Percentiles rank a stretch among this genome's conserved stretches.
Conservation (phyloP, 176 grass and related monocot genomes). For the Avena insularis region DNA sequence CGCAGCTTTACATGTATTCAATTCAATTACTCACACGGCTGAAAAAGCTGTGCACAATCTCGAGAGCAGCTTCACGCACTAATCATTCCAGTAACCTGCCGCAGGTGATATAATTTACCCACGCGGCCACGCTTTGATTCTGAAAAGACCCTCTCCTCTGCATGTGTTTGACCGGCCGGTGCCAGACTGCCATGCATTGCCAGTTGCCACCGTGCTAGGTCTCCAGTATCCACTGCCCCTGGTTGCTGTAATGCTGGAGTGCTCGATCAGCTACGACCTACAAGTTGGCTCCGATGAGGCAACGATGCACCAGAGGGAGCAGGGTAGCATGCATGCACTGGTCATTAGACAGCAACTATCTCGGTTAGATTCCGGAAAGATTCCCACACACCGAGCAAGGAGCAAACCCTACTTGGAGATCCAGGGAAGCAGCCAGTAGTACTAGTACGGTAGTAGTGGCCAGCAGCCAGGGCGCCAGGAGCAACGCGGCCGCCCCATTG, state of each 20-base stretch:
- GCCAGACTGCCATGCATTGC: background rate
- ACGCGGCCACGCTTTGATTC: background rate
- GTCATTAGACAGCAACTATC: background rate
- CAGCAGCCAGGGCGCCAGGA: background rate
- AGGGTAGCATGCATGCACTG: background rate
- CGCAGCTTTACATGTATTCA: conserved; percentile 22
- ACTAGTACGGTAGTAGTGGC: background rate
- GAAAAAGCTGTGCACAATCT: background rate
- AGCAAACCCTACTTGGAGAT: background rate
- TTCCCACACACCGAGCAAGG: background rate
- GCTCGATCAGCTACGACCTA: background rate
- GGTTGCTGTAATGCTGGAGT: conserved; percentile 1
- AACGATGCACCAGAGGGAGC: background rate
- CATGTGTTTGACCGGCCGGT: conserved; percentile 12
- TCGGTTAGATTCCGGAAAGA: conserved; percentile 8
- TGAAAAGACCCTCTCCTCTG: conserved; percentile 14
- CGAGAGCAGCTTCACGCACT: background rate
- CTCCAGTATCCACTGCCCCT: background rate
- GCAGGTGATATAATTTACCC: background rate
- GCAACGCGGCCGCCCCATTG: background rate
- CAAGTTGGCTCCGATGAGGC: background rate
- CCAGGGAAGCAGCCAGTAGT: background rate
- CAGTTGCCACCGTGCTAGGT: background rate
- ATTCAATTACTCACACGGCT: background rate
- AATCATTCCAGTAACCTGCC: conserved; percentile 22